phyloP scores from a whole-genome alignment of 768 basidiomycete species.

The Leccinum uliginosum region DNA sequence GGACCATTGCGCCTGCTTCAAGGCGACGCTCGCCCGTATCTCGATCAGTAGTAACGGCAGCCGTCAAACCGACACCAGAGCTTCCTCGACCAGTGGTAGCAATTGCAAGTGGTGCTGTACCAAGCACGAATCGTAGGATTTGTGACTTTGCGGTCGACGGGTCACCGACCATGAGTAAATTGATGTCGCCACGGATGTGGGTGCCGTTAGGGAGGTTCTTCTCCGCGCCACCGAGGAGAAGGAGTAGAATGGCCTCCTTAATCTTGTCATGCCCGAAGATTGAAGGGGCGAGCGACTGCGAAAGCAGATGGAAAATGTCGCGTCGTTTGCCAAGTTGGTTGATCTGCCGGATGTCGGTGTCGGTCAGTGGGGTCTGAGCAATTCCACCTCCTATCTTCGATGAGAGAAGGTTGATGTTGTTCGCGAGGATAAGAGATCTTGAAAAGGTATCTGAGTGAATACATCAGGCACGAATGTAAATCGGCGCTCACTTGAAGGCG shows the following conservation, averaged over 20 bases:
- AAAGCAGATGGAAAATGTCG: conserved; percentile 84
- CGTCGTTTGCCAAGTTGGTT: conserved; percentile 88
- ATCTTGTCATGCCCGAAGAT: conserved; percentile 97
- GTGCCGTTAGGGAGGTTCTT: conserved; percentile 98
- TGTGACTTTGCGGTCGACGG: conserved; percentile 99
- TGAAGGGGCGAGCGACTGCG: conserved; percentile 93
- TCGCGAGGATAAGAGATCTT: conserved; percentile 90
- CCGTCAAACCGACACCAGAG: conserved; percentile 98
- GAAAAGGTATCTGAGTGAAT: conserved; percentile 12
- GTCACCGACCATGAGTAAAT: conserved; percentile 98
- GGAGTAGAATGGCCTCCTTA: conserved; percentile 87
- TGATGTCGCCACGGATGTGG: conserved; percentile 99
- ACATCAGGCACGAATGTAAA: conserved; percentile 6
- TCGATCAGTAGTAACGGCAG: conserved; percentile 96
- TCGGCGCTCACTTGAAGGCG: conserved; percentile 79
- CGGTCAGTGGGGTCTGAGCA: conserved; percentile 87
- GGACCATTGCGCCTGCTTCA: conserved; percentile 99
- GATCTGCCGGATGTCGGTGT: conserved; percentile 92
- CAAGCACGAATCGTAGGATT: conserved; percentile 90
- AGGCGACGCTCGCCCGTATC: conserved; percentile 96
- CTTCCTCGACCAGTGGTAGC: conserved; percentile 97
- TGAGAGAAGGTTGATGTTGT: conserved; percentile 91
- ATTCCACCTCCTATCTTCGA: conserved; percentile 95
- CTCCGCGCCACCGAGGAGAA: conserved; percentile 94
- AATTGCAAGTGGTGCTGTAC: conserved; percentile 94